Percentiles rank a stretch among this genome's conserved stretches.
These are phyloP conservation scores for Flaveria trinervia DNA, from an alignment of 129 eudicot genomes.

Conservation along the genomic window DNA sequence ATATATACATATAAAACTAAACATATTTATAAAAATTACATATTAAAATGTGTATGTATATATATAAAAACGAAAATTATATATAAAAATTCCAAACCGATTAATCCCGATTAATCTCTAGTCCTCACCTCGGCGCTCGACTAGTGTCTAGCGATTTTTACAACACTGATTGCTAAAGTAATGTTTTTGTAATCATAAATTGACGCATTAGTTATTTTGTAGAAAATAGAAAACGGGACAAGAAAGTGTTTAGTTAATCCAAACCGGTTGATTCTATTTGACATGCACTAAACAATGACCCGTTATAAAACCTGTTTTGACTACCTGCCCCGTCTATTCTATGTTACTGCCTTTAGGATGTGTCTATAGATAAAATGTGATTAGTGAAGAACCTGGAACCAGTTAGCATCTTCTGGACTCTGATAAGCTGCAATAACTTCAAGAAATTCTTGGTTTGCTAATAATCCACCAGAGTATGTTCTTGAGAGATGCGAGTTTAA, in stretches of 20 bases:
- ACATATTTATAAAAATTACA: too few species aligned
- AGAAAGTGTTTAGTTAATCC: conserved; percentile 1
- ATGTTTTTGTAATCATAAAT: neutral
- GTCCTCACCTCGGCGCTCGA: too few species aligned
- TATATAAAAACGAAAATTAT: too few species aligned
- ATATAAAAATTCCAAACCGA: too few species aligned
- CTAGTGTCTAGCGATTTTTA: too few species aligned
- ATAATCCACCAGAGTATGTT: conserved; percentile 74
- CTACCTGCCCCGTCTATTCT: neutral
- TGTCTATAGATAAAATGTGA: neutral
- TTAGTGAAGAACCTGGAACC: conserved; percentile 73
- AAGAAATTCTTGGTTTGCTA: conserved; percentile 70
- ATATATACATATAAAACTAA: too few species aligned
- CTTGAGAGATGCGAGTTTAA: conserved; percentile 86
- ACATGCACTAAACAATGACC: neutral
- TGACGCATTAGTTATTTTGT: neutral
- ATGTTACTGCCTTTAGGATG: neutral
- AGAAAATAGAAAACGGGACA: too few species aligned
- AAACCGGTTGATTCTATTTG: neutral
- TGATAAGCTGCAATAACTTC: conserved; percentile 96
- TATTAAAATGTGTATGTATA: too few species aligned
- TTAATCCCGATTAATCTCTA: too few species aligned
- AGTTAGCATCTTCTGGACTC: conserved; percentile 67
- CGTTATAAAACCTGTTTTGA: neutral
- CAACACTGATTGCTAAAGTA: neutral